These are phyloP conservation scores for Beauveria sp. DNA, from an alignment of 2,329 filamentous ascomycete species.

Conservation along the genomic window DNA sequence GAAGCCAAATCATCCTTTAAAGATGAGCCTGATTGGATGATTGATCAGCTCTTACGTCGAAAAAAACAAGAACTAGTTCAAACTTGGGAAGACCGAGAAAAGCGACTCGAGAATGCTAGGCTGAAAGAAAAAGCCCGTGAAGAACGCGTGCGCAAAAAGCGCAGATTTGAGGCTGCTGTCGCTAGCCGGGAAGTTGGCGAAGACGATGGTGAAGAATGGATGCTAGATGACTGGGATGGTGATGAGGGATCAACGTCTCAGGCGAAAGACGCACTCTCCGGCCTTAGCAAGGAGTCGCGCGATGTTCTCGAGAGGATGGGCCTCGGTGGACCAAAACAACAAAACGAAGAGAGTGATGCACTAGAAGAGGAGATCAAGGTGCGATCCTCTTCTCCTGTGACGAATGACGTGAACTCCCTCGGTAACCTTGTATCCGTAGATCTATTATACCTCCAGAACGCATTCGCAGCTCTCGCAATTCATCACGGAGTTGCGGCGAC, in stretches of 20 bases:
- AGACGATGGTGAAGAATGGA: slow-evolving; percentile 58
- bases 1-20: slow-evolving; percentile 37
- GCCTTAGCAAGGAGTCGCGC: slow-evolving; percentile 67
- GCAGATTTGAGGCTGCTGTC: slow-evolving; percentile 32
- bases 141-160: slow-evolving; percentile 38
- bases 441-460: slow-evolving; percentile 88
- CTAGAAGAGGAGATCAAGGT: slow-evolving; percentile 63
- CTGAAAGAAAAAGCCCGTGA: slow-evolving; percentile 54
- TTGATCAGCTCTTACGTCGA: slow-evolving; percentile 65
- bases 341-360: slow-evolving; percentile 35
- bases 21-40: slow-evolving; percentile 78
- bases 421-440: slow-evolving; percentile 37
- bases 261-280: slow-evolving; percentile 36
- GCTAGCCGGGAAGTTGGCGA: slow-evolving; percentile 20
- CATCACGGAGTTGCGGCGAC: slow-evolving; percentile 70
- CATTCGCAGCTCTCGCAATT: slow-evolving; percentile 91
- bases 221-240: slow-evolving; percentile 64
- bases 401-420: not conserved
- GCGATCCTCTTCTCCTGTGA: slow-evolving; percentile 15
- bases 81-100: slow-evolving; percentile 65
- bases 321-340: slow-evolving; percentile 29
- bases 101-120: slow-evolving; percentile 57
- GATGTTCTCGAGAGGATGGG: slow-evolving; percentile 63
- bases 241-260: slow-evolving; percentile 18
- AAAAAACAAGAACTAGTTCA: slow-evolving; percentile 59